Conservation (phyloP, 2,329 filamentous ascomycete genomes). For the Chalaropsis ovoidea region DNA sequence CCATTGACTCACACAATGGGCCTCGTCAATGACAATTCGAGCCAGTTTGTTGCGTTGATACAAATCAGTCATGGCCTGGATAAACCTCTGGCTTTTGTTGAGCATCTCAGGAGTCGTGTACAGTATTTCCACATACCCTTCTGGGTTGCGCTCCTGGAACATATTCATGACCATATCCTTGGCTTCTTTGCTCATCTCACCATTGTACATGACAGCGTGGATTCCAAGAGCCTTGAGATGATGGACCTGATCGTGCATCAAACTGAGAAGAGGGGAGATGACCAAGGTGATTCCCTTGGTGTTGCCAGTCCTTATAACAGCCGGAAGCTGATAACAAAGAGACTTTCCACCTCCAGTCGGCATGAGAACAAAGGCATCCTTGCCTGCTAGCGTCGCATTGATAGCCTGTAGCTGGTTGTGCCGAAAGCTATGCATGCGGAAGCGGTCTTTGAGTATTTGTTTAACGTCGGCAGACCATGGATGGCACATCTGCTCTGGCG, state of each 20-base stretch:
- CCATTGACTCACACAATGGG: constrained; percentile 99
- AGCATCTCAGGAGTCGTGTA: constrained; percentile 98
- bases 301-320: constrained; percentile 67
- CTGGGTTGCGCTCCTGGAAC: constrained; percentile 53
- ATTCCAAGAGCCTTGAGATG: constrained; percentile 68
- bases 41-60: constrained; percentile 64
- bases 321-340: constrained; percentile 89
- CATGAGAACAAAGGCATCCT: constrained; percentile 94
- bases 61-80: constrained; percentile 55
- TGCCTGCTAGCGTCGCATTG: constrained; percentile 77
- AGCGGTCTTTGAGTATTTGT: constrained; percentile 67
- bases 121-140: constrained; percentile 71
- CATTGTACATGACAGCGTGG: constrained; percentile 70
- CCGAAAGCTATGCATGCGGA: constrained; percentile 77
- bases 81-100: constrained; percentile 63
- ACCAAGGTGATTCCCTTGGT: constrained; percentile 85
- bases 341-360: constrained; percentile 96
- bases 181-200: constrained; percentile 55
- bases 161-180: constrained; percentile 56
- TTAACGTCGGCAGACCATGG: constrained; percentile 83
- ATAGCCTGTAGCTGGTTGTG: constrained; percentile 91
- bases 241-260: constrained; percentile 94
- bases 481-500: constrained; percentile 50
- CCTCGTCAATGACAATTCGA: constrained; percentile 91
- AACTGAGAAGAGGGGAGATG: constrained; percentile 83